Evolutionary conservation across 495 filamentous ascomycete genomes (phyloP), one percentile per base, ranked within the genome.

Genomic region (Penicillium herquei): DNA sequence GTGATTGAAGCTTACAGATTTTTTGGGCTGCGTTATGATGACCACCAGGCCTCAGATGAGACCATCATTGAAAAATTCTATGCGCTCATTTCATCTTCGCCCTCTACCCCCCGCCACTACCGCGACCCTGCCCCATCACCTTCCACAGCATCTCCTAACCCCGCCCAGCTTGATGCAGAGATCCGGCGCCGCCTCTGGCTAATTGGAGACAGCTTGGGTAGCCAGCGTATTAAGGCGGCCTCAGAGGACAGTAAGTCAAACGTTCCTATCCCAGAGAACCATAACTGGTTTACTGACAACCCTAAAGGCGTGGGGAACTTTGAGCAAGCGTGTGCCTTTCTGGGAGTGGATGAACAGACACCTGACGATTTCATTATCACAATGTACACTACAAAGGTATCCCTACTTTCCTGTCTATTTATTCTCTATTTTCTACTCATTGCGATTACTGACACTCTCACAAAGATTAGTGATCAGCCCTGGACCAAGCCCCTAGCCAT

Each of bases 351-450:
- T 39, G 65, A 74, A 50, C 57, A 67, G n/a, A 80, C 76, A 6
- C 55, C 70, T 0, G 85, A 88, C 63, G 83, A 87, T 21, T 86
- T 84, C 54, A 69, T 88, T 13, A 70, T 80, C 37, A 74, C 84
- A 8, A 77, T 84, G 73, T 84, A 73, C 51, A 79, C 78, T 6
- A 62, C 81, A 13, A 87, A 87, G 74, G 80, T 83, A 66, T 33
- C 40, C 8, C 35, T 3, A 1, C 2, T 16, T 17, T n/a, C 6
- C 17, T 26, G 2, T 1, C 21, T 26, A 1, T 26, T 45, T 31
- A 45, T 30, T 45, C 43, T 11, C 30, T 45, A 43, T 51, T 40
- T 54, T 39, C 13, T 46, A 45, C 10, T 14, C 21, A 26, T 26
- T 26, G 21, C 21, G 21, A 34, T 26, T 13, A n/a, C 11, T 48